Base-by-base conservation (phyloP, 768 basidiomycete species). In the Amanita pallidorosea region DNA sequence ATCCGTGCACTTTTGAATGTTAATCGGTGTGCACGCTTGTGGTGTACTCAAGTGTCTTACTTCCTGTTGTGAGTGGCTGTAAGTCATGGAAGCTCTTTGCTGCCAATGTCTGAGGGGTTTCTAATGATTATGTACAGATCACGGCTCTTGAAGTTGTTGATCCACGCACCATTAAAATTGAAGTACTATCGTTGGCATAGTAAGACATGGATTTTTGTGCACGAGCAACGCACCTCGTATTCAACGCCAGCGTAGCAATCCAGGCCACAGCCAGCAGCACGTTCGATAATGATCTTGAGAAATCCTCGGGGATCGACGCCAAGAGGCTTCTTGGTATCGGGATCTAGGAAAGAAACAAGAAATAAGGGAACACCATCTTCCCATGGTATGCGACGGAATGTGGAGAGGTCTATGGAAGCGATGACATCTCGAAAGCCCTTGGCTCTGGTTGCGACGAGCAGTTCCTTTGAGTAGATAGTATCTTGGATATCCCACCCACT, bases 401-500 rank as follows among this genome's bases (percentile, higher is more conserved):
- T 89, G 1, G 84, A 79, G 12, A 96, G 73, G 64, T 98, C 95
- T 54, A 99, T 85, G 29, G 72, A 66, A 7, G 96, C 96, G 34
- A 88, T 67, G 44, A 99, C 66, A 63, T 99, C 96, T 5, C 82
- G 78, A 67, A 93, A 98, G 1, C 96, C 96, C 57, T 98, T 99
- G 18, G 77, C 77, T 61, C 77, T 81, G 69, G 96, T 97, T 18
- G 93, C 93, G 53, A 99, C 87, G 11, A 84, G 71, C 9, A 98
- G 79, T 65, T 98, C 95, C 18, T 75, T 76, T 3, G 81, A 74
- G 67, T 98, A 97, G 4, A 88, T 79, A 0, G 73, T 56, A 62
- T 98, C 96, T 57, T 97, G 90, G 13, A 97, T 82, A 64, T 95
- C 89, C 94, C 90, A 92, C 43, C 87, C 88, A 54, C 85, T 91